A percentile compares a stretch with the other conserved stretches of the same genome.
Conservation (phyloP, 345 rosid species). For the Ricinus communis region DNA sequence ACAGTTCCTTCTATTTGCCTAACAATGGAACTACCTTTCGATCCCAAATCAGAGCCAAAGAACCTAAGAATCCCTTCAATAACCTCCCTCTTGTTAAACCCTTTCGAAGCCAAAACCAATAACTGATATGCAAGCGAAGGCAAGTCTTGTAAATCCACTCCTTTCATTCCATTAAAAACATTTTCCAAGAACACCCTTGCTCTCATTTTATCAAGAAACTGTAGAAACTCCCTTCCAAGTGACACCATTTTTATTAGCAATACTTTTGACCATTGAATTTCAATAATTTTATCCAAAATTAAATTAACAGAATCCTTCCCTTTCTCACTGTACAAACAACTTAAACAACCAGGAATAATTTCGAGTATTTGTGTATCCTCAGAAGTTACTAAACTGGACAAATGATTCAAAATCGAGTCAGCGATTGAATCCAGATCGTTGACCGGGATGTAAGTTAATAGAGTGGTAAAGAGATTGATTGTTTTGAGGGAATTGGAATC, state of each 20-base stretch:
- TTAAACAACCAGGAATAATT: constrained; percentile 60
- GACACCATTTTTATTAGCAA: constrained; percentile 59
- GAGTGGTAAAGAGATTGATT: constrained; percentile 48
- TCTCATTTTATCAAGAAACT: constrained; percentile 51
- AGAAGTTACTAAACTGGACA: constrained; percentile 25
- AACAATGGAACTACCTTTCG: constrained; percentile 47
- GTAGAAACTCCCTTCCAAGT: constrained; percentile 47
- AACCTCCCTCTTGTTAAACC: constrained; percentile 69
- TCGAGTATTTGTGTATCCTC: constrained; percentile 81
- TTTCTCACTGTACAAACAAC: constrained; percentile 35
- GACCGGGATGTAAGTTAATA: constrained; percentile 36
- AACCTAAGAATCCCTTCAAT: constrained; percentile 64
- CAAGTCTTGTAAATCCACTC: constrained; percentile 68
- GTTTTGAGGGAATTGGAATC: constrained; percentile 64
- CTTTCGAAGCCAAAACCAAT: constrained; percentile 75
- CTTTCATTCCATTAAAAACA: constrained; percentile 56
- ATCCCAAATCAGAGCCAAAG: constrained; percentile 56
- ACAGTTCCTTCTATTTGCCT: constrained; percentile 82
- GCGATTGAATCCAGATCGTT: constrained; percentile 40
- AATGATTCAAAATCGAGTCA: constrained; percentile 38
- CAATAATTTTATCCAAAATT: constrained; percentile 42
- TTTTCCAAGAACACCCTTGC: constrained; percentile 62
- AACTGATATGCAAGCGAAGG: constrained; percentile 75
- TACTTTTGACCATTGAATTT: constrained; percentile 61
- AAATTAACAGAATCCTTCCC: constrained; percentile 45